Percentiles rank a stretch among this genome's conserved stretches.
These are phyloP conservation scores for Trametes hirsuta DNA, from an alignment of 1,284 basidiomycete species.

Conservation along the genomic window DNA sequence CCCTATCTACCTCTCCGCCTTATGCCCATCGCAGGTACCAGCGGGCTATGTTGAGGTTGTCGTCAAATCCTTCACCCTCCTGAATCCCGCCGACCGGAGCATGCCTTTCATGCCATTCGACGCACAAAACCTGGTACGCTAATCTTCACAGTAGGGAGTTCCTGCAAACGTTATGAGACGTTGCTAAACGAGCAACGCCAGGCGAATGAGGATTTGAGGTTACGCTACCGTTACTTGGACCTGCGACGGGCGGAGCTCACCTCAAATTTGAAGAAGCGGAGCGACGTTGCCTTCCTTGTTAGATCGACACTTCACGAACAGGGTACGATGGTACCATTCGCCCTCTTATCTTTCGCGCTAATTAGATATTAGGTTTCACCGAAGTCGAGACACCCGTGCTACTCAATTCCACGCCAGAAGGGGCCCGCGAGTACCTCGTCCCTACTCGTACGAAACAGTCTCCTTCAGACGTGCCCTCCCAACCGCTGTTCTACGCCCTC, in stretches of 20 bases:
- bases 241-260: constrained; percentile 77
- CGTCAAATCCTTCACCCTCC: constrained; percentile 68
- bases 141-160: constrained; percentile 16
- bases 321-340: constrained; percentile 46
- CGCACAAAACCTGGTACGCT: constrained; percentile 68
- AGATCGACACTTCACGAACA: constrained; percentile 75
- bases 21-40: constrained; percentile 42
- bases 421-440: constrained; percentile 93
- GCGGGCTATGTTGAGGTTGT: constrained; percentile 83
- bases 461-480: constrained; percentile 13
- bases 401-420: constrained; percentile 93
- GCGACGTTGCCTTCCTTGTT: constrained; percentile 78
- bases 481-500: constrained; percentile 85
- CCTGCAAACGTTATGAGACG: neutral
- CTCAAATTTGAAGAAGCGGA: constrained; percentile 79
- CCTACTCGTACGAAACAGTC: constrained; percentile 66
- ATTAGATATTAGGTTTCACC: constrained; percentile 63
- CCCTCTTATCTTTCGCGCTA: constrained; percentile 9
- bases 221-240: constrained; percentile 88
- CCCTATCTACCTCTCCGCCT: neutral
- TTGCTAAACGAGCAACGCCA: constrained; percentile 34
- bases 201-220: constrained; percentile 86
- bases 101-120: constrained; percentile 87
- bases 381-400: constrained; percentile 95
- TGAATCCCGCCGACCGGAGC: constrained; percentile 74